Conservation (phyloP, 2,329 filamentous ascomycete species). For the Fusarium brevicatenulatum region DNA sequence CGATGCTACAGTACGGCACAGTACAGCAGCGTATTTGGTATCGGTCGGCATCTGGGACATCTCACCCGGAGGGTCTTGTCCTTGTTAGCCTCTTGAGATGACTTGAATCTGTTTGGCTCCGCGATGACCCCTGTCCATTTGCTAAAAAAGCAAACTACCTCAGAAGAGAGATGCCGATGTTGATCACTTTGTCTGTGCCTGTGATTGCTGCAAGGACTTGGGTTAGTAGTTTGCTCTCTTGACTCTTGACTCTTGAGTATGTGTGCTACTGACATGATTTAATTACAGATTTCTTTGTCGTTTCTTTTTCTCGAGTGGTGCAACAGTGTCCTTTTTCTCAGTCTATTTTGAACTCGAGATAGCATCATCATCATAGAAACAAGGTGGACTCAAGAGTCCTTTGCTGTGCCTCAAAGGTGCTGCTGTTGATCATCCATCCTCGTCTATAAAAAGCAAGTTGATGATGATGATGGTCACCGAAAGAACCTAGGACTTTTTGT, state of each 20-base stretch:
- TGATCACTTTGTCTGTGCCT: not conserved
- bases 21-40: not conserved
- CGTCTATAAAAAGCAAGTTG: conserved; percentile 14
- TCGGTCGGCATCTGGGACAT: conserved; percentile 10
- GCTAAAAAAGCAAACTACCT: conserved; percentile 19
- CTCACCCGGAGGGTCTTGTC: not conserved
- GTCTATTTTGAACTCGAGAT: not conserved
- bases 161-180: not conserved
- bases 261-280: not conserved
- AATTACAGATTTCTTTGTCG: not conserved
- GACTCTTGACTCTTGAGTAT: not conserved
- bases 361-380: not conserved
- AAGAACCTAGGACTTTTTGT: not conserved
- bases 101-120: conserved; percentile 1
- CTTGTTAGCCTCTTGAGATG: not conserved
- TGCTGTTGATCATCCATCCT: conserved; percentile 6
- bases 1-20: conserved; percentile 2
- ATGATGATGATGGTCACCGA: not conserved
- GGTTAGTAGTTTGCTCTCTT: not conserved
- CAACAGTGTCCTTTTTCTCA: not conserved
- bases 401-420: conserved; percentile 19
- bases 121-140: conserved; percentile 4
- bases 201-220: conserved; percentile 8
- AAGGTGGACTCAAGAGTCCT: not conserved
- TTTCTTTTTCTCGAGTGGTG: not conserved